Base-by-base conservation (phyloP, 345 rosid species). In the Salix koriyanagi region DNA sequence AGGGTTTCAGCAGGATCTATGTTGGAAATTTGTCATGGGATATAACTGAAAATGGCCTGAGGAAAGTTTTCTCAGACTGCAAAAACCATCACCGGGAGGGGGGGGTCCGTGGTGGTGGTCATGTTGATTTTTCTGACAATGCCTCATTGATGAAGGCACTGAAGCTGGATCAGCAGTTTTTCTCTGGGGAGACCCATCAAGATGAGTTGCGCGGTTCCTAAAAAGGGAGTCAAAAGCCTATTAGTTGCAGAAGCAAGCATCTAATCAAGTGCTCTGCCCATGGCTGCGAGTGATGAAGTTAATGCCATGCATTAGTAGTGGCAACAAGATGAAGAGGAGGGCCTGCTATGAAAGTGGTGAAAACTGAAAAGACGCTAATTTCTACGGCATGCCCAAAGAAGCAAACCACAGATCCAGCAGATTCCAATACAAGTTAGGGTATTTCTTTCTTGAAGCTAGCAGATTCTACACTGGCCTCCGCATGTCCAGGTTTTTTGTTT, bases 21-120 rank as follows among this genome's bases (percentile, higher is more conserved):
- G 79, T 90, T 50, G 99, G 97, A 77, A 96, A 96, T 77, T 79
- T 93, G 77, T 83, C 98, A 25, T 93, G 97, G 97, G 93, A 96
- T 82, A 85, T 92, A 69, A 90, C 92, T 0, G 97, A 93, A 81
- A 91, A 86, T 25, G 92, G 93, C 69, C 74, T 91, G 76, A 90
- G 80, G 70, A 87, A 85, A 66, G 86, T 91, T 83, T 92, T 96
- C 85, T 86, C 94, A 2, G 97, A 84, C 77, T 96, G 93, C 81
- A 85, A 79, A 32, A 88, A 67, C 83, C 87, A 46, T 88, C 94
- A 92, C 94, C n/a, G n/a, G n/a, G n/a, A 16, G 92, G 89, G 74
- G 74, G 95, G 91, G 66, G 92, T 93, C 84, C 86, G 83, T 73
- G 99, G 99, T 48, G 93, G 89, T 50, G 98, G 92, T 30, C 99